Conservation (phyloP, 345 rosid species). For the Melastoma malabathricum region DNA sequence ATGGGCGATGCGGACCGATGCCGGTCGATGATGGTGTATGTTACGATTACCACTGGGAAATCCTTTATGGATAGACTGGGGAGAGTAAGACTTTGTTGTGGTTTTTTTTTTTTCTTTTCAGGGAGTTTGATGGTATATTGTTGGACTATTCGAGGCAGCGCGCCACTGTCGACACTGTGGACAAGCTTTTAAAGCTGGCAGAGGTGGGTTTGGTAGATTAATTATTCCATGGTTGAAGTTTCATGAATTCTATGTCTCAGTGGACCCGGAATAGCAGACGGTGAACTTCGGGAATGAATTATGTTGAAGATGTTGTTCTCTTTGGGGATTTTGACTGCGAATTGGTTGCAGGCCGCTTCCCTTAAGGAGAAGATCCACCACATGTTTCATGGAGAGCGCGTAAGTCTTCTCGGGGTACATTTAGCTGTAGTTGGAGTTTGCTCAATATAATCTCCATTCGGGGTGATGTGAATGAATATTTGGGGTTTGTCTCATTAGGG, state of each 20-base stretch:
- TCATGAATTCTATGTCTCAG: too few relatives aligned
- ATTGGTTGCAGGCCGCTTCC: conserved; percentile 43
- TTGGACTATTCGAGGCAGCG: conserved; percentile 76
- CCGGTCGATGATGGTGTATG: conserved; percentile 68
- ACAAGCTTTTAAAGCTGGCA: conserved; percentile 58
- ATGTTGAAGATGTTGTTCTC: background rate
- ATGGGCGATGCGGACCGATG: conserved; percentile 57
- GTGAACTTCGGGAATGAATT: too few relatives aligned
- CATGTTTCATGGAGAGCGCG: conserved; percentile 79
- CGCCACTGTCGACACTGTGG: conserved; percentile 50
- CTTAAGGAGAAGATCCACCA: conserved; percentile 59
- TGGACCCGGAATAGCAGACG: too few relatives aligned
- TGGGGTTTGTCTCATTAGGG: too few relatives aligned
- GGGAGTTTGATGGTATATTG: conserved; percentile 64
- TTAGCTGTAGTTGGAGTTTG: background rate
- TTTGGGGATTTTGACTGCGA: conserved; percentile 1
- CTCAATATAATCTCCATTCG: too few relatives aligned
- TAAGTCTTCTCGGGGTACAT: conserved; percentile 19
- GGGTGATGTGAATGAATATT: too few relatives aligned
- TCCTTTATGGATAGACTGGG: too few relatives aligned
- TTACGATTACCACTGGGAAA: too few relatives aligned
- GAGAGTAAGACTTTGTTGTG: background rate
- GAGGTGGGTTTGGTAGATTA: conserved; percentile 30
- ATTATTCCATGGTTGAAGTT: too few relatives aligned
- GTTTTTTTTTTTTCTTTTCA: conserved; percentile 7